Evolutionary conservation across 2,329 filamentous ascomycete genomes (phyloP), one percentile per base, ranked within the genome.

Genomic region (Aspergillus versicolor): DNA sequence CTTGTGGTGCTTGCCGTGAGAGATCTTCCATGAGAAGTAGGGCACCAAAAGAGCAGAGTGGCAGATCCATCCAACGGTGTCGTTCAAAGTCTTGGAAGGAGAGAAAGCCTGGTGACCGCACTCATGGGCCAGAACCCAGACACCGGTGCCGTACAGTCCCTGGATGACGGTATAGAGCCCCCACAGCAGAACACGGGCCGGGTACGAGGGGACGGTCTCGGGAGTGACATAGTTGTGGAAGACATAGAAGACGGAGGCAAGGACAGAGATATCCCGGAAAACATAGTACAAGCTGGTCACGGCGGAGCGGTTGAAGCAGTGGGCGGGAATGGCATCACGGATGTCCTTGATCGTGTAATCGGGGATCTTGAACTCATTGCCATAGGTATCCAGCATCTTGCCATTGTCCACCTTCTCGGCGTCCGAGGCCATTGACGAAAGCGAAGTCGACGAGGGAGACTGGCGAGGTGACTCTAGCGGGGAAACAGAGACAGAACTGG

Each of bases 1-100:
- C 85, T 97, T 97, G 89, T 99, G 94, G 82, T 99, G 94, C 86
- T 96, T 96, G 81, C 91, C 90, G 81, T 99, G 94, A 65, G 92
- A 96, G 78, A 97, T 92, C 81, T 99, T 96, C 94, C 94, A 99
- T 73, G 91, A 96, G 82, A 97, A 99, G 82, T 97, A 99, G 21
- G 94, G 94, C 48, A 99, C 93, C 56, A 97, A 82, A 40, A 97
- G 86, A 44, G 86, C 77, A 38, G 92, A 96, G 81, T 97, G 93
- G 67, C 91, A 85, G 73, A 96, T 76, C 90, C 91, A 97, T 70
- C 93, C 93, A 57, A 94, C 91, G 24, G 90, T 85, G 77, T 97
- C 92, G 81, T 97, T 97, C 73, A 97, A 78, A 11, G 86, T 80
- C 81, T 90, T 93, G 69, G 90, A 97, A n/a, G 90, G 81, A 43